phyloP scores from a whole-genome alignment of 2,329 filamentous ascomycete species.

The Fusarium staphyleae region DNA sequence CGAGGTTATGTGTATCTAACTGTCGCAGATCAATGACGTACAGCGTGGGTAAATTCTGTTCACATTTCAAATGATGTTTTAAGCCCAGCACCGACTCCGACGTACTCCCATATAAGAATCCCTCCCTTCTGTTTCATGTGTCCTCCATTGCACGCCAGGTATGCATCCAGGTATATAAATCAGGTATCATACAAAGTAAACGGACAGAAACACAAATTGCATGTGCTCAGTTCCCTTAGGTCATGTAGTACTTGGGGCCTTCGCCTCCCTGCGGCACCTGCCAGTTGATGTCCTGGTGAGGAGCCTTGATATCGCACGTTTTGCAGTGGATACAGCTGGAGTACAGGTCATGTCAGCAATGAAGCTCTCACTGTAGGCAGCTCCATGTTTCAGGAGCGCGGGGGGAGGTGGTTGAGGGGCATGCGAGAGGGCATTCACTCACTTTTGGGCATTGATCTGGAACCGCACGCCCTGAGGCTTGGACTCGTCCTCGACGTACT shows the following conservation, averaged over 20 bases:
- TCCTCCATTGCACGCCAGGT: conserved; percentile 28
- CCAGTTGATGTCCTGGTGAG: conserved; percentile 97
- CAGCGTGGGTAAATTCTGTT: background rate
- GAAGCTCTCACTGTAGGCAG: background rate
- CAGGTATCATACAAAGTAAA: conserved; percentile 41
- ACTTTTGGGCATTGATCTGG: conserved; percentile 98
- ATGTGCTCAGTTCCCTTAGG: conserved; percentile 45
- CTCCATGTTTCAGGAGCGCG: background rate
- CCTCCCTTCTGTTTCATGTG: conserved; percentile 15
- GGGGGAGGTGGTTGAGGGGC: background rate
- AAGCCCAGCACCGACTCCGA: conserved; percentile 27
- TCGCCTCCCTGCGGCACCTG: conserved; percentile 92
- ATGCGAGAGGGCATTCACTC: conserved; percentile 54
- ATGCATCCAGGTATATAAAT: conserved; percentile 37
- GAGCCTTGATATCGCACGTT: conserved; percentile 99
- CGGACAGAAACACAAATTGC: conserved; percentile 9
- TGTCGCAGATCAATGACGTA: conserved; percentile 1
- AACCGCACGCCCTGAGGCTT: conserved; percentile 91
- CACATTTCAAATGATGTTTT: conserved; percentile 1
- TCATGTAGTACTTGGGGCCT: conserved; percentile 75
- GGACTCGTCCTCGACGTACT: conserved; percentile 91
- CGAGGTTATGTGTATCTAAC: background rate
- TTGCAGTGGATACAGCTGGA: conserved; percentile 97
- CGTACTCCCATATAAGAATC: conserved; percentile 21
- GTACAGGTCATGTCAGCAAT: conserved; percentile 18